Percentiles rank a stretch among this genome's conserved stretches.
These are phyloP conservation scores for Penicillium crystallinum DNA, from an alignment of 495 filamentous ascomycete species.

Conservation along the genomic window DNA sequence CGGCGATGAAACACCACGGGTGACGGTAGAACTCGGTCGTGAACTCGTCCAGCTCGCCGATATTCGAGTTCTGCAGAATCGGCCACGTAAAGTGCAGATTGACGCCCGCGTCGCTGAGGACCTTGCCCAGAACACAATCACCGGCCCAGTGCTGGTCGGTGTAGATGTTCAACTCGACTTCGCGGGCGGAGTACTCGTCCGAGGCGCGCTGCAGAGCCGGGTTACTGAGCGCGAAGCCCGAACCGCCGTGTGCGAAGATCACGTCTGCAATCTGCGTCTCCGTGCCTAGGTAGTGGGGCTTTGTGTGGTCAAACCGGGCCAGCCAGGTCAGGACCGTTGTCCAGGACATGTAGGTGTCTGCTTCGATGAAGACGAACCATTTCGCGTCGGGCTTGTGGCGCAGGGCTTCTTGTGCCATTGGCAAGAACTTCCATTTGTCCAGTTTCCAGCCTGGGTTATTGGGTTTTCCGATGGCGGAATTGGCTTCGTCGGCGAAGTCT, in stretches of 20 bases:
- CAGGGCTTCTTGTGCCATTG: slow-evolving; percentile 48
- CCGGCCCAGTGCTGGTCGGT: slow-evolving; percentile 61
- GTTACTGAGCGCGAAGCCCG: slow-evolving; percentile 60
- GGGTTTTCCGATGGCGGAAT: slow-evolving; percentile 42
- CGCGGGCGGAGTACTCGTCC: slow-evolving; percentile 40
- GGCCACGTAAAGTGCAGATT: slow-evolving; percentile 47
- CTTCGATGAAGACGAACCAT: slow-evolving; percentile 68
- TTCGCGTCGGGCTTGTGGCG: slow-evolving; percentile 44
- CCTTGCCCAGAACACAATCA: slow-evolving; percentile 58
- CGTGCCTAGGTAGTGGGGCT: slow-evolving; percentile 56
- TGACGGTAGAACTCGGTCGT: slow-evolving; percentile 33
- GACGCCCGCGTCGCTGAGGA: slow-evolving; percentile 51
- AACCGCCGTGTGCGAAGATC: slow-evolving; percentile 63
- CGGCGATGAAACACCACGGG: slow-evolving; percentile 53
- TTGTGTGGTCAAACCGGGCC: slow-evolving; percentile 40
- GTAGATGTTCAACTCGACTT: slow-evolving; percentile 45
- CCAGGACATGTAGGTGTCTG: slow-evolving; percentile 64
- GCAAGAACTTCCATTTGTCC: slow-evolving; percentile 57
- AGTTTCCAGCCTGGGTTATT: slow-evolving; percentile 52
- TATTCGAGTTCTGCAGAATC: slow-evolving; percentile 45
- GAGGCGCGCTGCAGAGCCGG: slow-evolving; percentile 46
- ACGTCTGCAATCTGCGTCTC: slow-evolving; percentile 50
- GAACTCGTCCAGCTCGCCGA: slow-evolving; percentile 43
- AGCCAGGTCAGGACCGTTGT: slow-evolving; percentile 56
- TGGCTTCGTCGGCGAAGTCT: slow-evolving; percentile 41